phyloP scores from a whole-genome alignment of 768 basidiomycete genomes.

The Holtermannia corniformis region DNA sequence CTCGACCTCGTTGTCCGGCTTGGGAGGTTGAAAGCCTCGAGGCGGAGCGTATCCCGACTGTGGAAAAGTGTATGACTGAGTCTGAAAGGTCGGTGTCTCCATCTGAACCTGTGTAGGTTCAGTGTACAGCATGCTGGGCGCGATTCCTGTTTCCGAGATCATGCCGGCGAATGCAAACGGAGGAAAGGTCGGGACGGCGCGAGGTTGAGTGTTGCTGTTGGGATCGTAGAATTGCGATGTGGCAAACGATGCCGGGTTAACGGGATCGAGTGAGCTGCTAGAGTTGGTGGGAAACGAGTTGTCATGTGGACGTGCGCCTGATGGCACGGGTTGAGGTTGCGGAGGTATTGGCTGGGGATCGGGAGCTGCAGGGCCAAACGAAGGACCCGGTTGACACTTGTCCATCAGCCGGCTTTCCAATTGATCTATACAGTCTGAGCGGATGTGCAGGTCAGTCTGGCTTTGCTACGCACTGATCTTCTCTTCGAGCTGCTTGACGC shows the following conservation, averaged over 20 bases:
- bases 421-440: constrained; percentile 6
- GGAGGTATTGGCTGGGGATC: not conserved
- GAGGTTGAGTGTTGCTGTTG: too few species aligned
- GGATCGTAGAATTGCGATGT: too few species aligned
- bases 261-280: too few species aligned
- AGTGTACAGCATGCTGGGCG: not conserved
- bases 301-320: not conserved
- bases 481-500: constrained; percentile 35
- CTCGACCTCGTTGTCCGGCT: not conserved
- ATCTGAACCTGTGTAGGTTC: not conserved
- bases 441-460: too few species aligned
- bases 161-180: not conserved
- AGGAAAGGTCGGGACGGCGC: not conserved
- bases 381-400: not conserved
- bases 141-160: not conserved
- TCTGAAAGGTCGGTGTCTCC: not conserved
- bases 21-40: not conserved
- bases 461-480: constrained; percentile 18
- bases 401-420: constrained; percentile 18
- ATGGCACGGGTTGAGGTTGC: not conserved
- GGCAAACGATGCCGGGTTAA: too few species aligned
- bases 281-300: too few species aligned
- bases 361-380: not conserved
- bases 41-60: too few species aligned
- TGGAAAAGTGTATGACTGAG: too few species aligned